Evolutionary conservation across 1,284 basidiomycete genomes (phyloP), one percentile per base, ranked within the genome.

Genomic region (Apiotrichum montevideense): DNA sequence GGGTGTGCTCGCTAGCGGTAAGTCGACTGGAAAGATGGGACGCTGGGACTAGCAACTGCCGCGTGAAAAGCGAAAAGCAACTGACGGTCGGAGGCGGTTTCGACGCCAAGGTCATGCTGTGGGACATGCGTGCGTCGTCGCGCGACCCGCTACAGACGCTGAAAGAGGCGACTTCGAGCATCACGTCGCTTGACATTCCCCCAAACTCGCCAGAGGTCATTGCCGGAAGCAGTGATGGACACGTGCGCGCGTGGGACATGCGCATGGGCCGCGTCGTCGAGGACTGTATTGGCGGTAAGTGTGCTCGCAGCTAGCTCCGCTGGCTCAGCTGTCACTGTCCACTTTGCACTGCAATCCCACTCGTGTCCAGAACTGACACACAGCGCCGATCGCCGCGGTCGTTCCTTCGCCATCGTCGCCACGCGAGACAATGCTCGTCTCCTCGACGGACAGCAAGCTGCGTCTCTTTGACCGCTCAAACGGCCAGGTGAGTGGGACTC

Each of bases 241-340:
- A 87, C 66, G 84, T 97, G 37, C 84, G 96, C 29, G 88, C 87
- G 1, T 98, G 98, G 75, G 96, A 98, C 74, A 78, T 98, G 35
- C 85, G 95, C 47, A 90, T 87, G 79, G 96, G 96, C 29, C 84
- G 93, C 72, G 77, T 97, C 34, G 83, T 86, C 4, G 82, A 87
- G 48, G 96, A 99, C 74, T 92, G 86, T 66, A 83, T 98, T 58
- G 92, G 93, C 9, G 83, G 91, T 93, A 70, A 68, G 87, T 82
- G 37, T 13, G 7, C 21, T 21, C 21, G 21, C 21, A 21, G 21
- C 21, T 21, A 21, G 21, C 21, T 21, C 21, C 21, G 21, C 21
- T 21, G 21, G 21, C 21, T 21, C 21, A 21, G 21, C 21, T 21
- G 21, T 21, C 21, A 21, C 21, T 21, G 21, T 21, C 21, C 21